phyloP scores from a whole-genome alignment of 306 rosid genomes.

The Dryas drummondii region DNA sequence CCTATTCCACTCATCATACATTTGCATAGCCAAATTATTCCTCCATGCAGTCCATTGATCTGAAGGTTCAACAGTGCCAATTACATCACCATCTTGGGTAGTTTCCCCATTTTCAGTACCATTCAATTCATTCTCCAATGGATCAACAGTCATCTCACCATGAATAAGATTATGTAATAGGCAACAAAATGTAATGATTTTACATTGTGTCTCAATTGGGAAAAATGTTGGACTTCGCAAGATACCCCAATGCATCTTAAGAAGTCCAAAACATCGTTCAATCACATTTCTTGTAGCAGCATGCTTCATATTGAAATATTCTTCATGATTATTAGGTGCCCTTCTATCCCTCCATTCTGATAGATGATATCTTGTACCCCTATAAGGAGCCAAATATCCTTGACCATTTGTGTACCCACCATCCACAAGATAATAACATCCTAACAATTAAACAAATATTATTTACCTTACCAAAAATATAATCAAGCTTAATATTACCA shows the following conservation, averaged over 20 bases:
- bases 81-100: not conserved
- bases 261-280: not conserved
- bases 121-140: not conserved
- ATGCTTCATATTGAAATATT: conserved; percentile 2
- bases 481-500: too few species aligned
- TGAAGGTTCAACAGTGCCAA: not conserved
- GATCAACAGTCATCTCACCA: not conserved
- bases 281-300: not conserved
- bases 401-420: not conserved
- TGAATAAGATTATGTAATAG: not conserved
- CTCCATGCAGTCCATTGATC: not conserved
- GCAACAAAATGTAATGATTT: not conserved
- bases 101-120: not conserved
- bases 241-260: not conserved
- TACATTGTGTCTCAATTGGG: not conserved
- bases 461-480: too few species aligned
- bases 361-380: not conserved
- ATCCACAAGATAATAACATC: not conserved
- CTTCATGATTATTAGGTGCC: not conserved
- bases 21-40: not conserved
- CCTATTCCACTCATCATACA: not conserved
- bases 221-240: not conserved
- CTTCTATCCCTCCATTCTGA: not conserved
- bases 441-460: not conserved
- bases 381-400: not conserved